Evolutionary conservation across 768 basidiomycete species (phyloP).

Genomic region (Xanthoconium stramineum): DNA sequence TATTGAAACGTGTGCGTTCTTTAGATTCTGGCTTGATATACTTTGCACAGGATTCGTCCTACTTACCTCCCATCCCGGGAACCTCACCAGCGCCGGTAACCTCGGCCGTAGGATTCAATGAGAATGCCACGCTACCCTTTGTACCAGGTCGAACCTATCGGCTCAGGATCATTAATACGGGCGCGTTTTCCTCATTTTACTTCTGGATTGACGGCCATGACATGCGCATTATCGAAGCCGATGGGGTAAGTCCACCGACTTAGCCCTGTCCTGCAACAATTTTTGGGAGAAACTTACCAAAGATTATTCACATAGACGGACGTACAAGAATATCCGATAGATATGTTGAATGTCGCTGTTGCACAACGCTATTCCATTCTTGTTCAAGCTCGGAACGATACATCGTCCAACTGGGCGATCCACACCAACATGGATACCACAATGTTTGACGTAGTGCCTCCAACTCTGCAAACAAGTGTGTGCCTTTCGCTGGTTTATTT

Average conservation of each 20-base stretch:
- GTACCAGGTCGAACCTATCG: constrained; percentile 85
- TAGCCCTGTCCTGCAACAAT: not conserved
- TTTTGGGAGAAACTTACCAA: not conserved
- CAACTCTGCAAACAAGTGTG: constrained; percentile 70
- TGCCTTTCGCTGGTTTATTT: constrained; percentile 4
- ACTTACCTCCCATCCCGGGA: constrained; percentile 58
- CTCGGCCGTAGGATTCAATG: constrained; percentile 73
- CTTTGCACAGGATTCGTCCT: constrained; percentile 70
- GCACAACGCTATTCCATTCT: constrained; percentile 94
- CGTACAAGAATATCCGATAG: constrained; percentile 67
- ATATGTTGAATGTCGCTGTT: constrained; percentile 70
- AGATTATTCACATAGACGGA: constrained; percentile 53
- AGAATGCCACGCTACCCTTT: constrained; percentile 84
- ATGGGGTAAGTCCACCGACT: constrained; percentile 55
- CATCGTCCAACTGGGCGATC: constrained; percentile 79
- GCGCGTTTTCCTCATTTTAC: constrained; percentile 70
- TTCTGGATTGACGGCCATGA: constrained; percentile 90
- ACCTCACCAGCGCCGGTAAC: constrained; percentile 46
- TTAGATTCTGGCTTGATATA: constrained; percentile 81
- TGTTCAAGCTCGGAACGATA: constrained; percentile 87
- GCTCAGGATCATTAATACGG: constrained; percentile 82
- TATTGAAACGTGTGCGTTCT: not conserved
- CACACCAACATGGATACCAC: constrained; percentile 86
- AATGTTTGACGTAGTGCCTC: constrained; percentile 87
- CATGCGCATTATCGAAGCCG: constrained; percentile 81